Evolutionary conservation across 169 alveolate species (phyloP).

Genomic region (Besnoitia besnoiti): DNA sequence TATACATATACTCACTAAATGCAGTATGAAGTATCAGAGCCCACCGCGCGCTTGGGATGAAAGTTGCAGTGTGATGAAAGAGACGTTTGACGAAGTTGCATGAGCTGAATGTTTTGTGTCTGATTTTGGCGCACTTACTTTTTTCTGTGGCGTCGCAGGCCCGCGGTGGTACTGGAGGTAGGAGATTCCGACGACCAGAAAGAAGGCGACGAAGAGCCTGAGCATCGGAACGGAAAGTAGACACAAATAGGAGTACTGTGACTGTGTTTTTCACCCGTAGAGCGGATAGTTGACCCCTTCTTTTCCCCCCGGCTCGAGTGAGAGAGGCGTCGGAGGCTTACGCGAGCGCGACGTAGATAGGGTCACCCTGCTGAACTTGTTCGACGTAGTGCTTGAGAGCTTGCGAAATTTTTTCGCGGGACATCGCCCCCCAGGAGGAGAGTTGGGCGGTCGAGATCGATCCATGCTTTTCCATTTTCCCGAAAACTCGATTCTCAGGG

Average conservation of each 20-base stretch:
- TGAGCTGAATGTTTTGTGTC: no score
- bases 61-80: no score
- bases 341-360: background rate
- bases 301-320: no score
- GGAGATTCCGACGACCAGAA: background rate
- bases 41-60: no score
- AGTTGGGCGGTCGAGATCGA: no score
- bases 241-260: background rate
- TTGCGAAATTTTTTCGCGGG: background rate
- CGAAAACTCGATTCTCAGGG: no score
- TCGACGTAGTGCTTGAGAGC: background rate
- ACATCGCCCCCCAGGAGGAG: background rate
- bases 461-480: no score
- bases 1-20: no score
- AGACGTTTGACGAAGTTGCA: no score
- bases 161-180: background rate
- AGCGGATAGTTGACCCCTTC: no score
- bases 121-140: no score
- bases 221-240: background rate
- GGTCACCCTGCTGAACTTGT: slow-evolving; percentile 1
- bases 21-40: no score
- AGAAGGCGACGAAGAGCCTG: slow-evolving; percentile 16
- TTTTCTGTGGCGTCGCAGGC: background rate
- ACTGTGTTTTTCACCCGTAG: background rate
- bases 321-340: background rate